Percentiles rank a stretch among this genome's conserved stretches.
phyloP scores from a whole-genome alignment of 805 yeast genomes.

The Lachancea quebecensis region DNA sequence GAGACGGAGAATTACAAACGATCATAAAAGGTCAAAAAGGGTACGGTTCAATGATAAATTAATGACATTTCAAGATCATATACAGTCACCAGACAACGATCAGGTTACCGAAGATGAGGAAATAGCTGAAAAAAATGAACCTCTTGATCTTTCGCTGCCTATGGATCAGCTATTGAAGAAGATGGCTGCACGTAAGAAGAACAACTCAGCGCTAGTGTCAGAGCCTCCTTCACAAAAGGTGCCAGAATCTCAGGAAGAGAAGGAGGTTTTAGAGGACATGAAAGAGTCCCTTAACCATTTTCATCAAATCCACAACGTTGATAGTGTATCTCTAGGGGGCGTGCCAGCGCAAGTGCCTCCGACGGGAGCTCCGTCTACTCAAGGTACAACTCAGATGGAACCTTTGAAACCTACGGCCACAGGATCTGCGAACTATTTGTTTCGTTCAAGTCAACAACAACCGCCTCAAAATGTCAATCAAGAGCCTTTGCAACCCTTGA shows the following conservation, averaged over 20 bases:
- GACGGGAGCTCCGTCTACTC: not conserved
- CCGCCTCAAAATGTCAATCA: conserved; percentile 2
- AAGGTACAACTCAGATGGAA: conserved; percentile 12
- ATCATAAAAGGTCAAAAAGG: conserved; percentile 43
- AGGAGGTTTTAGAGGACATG: conserved; percentile 65
- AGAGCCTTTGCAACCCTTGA: conserved; percentile 27
- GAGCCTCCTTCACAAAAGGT: conserved; percentile 29
- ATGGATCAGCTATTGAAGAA: conserved; percentile 65
- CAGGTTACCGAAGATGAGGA: conserved; percentile 10
- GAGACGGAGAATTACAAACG: conserved; percentile 29
- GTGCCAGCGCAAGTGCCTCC: conserved; percentile 48
- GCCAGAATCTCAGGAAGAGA: conserved; percentile 51
- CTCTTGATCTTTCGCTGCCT: conserved; percentile 57
- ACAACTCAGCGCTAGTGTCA: conserved; percentile 25
- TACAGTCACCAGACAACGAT: conserved; percentile 10
- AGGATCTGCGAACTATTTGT: conserved; percentile 30
- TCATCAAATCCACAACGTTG: conserved; percentile 65
- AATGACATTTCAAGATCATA: conserved; percentile 34
- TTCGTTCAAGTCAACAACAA: conserved; percentile 13
- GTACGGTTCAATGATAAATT: conserved; percentile 71
- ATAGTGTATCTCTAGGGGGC: conserved; percentile 69
- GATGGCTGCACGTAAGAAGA: conserved; percentile 30
- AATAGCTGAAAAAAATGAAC: conserved; percentile 19
- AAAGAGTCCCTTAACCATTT: conserved; percentile 69
- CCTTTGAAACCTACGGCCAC: conserved; percentile 32